Base-by-base conservation (phyloP, 768 basidiomycete species). In the Coprinellus micaceus region DNA sequence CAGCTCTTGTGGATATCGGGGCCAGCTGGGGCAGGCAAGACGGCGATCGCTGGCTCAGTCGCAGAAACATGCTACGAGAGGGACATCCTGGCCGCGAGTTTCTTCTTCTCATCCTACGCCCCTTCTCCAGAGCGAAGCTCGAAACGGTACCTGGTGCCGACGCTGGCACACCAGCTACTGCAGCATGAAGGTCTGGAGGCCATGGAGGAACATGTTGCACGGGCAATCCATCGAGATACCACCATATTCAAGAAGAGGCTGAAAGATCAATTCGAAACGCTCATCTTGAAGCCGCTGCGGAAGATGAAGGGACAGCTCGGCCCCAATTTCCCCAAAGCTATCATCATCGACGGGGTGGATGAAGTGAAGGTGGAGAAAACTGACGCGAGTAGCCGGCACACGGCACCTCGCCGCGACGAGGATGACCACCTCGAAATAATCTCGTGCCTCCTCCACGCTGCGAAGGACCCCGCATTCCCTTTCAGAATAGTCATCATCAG, bases 331-430 rank as follows among this genome's bases (percentile, higher is more conserved):
- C n/a, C n/a, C n/a, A n/a, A 45, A 11, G 15, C 51, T 3, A 25
- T 58, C 24, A 24, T 58, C 3, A 13, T 58, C 5, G 58, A 58
- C 26, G 58, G 58, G 4, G 37, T 58, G 10, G 58, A 58, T 26
- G 58, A 58, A 33, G 53, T 52, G 22, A n/a, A 44, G 1, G 48
- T 40, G 4, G 29, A 25, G 11, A 21, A 54, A 2, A n/a, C 37
- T 10, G 47, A 54, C 28, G n/a, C n/a, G n/a, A n/a, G n/a, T n/a
- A 7, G 19, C n/a, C n/a, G n/a, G n/a, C n/a, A n/a, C n/a, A n/a
- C n/a, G n/a, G n/a, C n/a, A n/a, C n/a, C n/a, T n/a, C n/a, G n/a
- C n/a, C n/a, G n/a, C n/a, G n/a, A n/a, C n/a, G 43, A 44, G 43
- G 19, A 44, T 11, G 43, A 44, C 43, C 43, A 44, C 9, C 7